Conservation (phyloP, 1,284 basidiomycete genomes). For the Termitomyces sp. region DNA sequence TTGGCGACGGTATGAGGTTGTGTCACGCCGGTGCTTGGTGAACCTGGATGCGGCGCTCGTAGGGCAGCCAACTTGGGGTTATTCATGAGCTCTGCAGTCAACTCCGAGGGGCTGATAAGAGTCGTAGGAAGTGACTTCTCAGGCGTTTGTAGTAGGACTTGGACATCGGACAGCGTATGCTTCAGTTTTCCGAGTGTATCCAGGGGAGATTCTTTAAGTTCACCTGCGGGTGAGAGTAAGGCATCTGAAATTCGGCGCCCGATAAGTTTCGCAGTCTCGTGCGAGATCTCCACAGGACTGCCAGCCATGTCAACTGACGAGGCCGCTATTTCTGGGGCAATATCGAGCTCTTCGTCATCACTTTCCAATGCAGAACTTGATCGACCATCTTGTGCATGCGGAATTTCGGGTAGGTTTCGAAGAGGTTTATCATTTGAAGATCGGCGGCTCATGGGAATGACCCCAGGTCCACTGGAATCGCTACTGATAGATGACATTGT, state of each 20-base stretch:
- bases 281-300: slow-evolving; percentile 17
- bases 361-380: slow-evolving; percentile 29
- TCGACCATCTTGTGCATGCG: slow-evolving; percentile 18
- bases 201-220: slow-evolving; percentile 3
- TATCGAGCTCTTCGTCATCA: slow-evolving; percentile 20
- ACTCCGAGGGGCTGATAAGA: slow-evolving; percentile 36
- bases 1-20: slow-evolving; percentile 16
- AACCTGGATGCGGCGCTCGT: slow-evolving; percentile 23
- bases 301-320: slow-evolving; percentile 3
- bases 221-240: slow-evolving; percentile 19
- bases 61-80: slow-evolving; percentile 53
- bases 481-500: slow-evolving; percentile 35
- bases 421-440: slow-evolving; percentile 17
- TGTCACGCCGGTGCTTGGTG: slow-evolving; percentile 23
- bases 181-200: background rate
- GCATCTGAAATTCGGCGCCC: slow-evolving; percentile 33
- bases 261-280: slow-evolving; percentile 27
- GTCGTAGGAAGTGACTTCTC: slow-evolving; percentile 17
- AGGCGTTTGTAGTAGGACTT: slow-evolving; percentile 9
- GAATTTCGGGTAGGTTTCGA: slow-evolving; percentile 19
- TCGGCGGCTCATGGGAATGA: slow-evolving; percentile 9
- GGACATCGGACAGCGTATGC: slow-evolving; percentile 6
- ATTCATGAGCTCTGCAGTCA: slow-evolving; percentile 44
- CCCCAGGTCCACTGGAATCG: slow-evolving; percentile 18
- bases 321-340: background rate